Percentiles rank a stretch among this genome's conserved stretches.
Conservation (phyloP, 768 basidiomycete genomes). For the Suillus hirtellus region DNA sequence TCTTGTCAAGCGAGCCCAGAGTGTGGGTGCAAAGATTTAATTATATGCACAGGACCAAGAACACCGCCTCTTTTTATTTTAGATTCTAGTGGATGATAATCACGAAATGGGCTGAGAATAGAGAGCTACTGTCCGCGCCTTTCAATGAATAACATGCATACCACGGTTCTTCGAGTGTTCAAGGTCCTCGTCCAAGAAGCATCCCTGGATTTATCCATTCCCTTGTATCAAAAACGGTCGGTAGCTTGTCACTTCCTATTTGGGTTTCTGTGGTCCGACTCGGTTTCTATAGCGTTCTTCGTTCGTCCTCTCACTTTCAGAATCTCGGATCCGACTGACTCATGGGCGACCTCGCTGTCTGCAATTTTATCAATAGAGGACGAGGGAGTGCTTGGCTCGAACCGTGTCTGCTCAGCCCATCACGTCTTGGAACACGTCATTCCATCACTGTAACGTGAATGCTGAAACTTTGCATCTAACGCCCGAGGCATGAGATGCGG, state of each 20-base stretch:
- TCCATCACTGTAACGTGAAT: background rate
- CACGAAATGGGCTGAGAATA: background rate
- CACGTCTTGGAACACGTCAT: background rate
- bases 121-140: background rate
- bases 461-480: background rate
- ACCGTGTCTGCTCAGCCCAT: background rate
- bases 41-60: slow-evolving; percentile 13
- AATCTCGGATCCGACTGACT: too few relatives aligned
- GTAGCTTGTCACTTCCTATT: slow-evolving; percentile 16
- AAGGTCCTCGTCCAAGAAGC: slow-evolving; percentile 13
- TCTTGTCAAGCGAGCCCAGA: slow-evolving; percentile 10
- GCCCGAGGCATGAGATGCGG: background rate
- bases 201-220: slow-evolving; percentile 14
- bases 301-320: background rate
- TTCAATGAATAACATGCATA: background rate
- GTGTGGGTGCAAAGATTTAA: slow-evolving; percentile 4
- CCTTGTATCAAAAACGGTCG: slow-evolving; percentile 18
- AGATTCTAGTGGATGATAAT: background rate
- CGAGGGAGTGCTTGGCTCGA: background rate
- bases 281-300: background rate
- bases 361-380: background rate
- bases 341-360: background rate
- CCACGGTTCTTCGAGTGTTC: background rate
- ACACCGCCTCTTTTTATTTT: slow-evolving; percentile 9
- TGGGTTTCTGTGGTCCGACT: slow-evolving; percentile 12